Conservation (phyloP, 2,329 filamentous ascomycete genomes). For the Claviceps arundinis region DNA sequence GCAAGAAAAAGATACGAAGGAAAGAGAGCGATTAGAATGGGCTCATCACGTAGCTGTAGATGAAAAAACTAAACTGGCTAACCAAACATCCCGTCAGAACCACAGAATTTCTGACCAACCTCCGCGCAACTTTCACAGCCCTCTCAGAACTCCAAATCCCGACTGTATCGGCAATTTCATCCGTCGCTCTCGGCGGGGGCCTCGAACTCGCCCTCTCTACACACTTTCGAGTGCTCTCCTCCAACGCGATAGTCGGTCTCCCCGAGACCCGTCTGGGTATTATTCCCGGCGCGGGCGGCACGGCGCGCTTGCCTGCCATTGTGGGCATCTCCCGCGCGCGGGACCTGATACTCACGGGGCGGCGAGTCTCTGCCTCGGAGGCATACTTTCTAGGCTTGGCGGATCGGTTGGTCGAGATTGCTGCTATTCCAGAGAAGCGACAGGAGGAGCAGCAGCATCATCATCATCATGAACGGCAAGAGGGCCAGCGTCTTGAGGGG, state of each 20-base stretch:
- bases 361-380: slow-evolving; percentile 70
- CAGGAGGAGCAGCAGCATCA: slow-evolving; percentile 15
- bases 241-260: slow-evolving; percentile 64
- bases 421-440: slow-evolving; percentile 38
- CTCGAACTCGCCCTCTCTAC: slow-evolving; percentile 86
- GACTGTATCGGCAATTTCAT: slow-evolving; percentile 78
- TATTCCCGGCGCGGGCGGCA: slow-evolving; percentile 88
- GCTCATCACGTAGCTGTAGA: too few species aligned
- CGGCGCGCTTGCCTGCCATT: slow-evolving; percentile 69
- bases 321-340: slow-evolving; percentile 73
- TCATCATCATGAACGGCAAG: background rate
- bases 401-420: slow-evolving; percentile 76
- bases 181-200: slow-evolving; percentile 79
- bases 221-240: slow-evolving; percentile 75
- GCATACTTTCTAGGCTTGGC: slow-evolving; percentile 86
- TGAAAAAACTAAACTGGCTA: background rate
- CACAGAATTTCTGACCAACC: slow-evolving; percentile 58
- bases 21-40: too few species aligned
- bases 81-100: slow-evolving; percentile 42
- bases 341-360: slow-evolving; percentile 80
- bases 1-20: too few species aligned
- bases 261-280: slow-evolving; percentile 91
- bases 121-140: slow-evolving; percentile 62
- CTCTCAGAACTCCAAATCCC: slow-evolving; percentile 71
- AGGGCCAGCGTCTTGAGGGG: slow-evolving; percentile 29